Evolutionary conservation across 179 eudicot genomes (phyloP).

Genomic region (Beta lomatogona): DNA sequence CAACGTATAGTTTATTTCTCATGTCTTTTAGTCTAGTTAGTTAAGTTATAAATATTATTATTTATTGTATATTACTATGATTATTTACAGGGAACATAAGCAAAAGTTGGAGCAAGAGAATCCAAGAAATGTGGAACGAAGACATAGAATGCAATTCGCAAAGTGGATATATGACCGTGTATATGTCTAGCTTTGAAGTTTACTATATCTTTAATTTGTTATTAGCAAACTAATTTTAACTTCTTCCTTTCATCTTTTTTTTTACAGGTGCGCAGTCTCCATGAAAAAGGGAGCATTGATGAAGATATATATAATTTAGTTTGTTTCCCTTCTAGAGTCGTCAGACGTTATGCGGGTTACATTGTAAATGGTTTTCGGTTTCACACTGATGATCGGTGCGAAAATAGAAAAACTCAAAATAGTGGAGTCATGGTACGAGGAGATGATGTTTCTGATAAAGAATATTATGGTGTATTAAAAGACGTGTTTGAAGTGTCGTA

Average conservation of each 20-base stretch:
- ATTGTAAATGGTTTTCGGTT: constrained; percentile 8
- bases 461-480: constrained; percentile 10
- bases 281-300: not conserved
- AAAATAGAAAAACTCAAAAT: not conserved
- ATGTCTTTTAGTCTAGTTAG: not conserved
- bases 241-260: no score
- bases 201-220: not conserved
- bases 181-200: not conserved
- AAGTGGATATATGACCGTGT: not conserved
- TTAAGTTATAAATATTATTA: not conserved
- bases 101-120: not conserved
- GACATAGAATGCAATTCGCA: not conserved
- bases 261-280: not conserved
- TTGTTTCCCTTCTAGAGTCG: constrained; percentile 8
- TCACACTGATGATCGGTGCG: not conserved
- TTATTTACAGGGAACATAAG: not conserved
- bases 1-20: no score
- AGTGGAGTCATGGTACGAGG: constrained; percentile 6
- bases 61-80: no score
- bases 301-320: constrained; percentile 9
- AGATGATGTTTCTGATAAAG: not conserved
- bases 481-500: not conserved
- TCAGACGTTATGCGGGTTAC: constrained; percentile 3
- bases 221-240: not conserved
- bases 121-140: constrained; percentile 2